Base-by-base conservation (phyloP, 176 grass and related monocot species). In the Puya raimondii region DNA sequence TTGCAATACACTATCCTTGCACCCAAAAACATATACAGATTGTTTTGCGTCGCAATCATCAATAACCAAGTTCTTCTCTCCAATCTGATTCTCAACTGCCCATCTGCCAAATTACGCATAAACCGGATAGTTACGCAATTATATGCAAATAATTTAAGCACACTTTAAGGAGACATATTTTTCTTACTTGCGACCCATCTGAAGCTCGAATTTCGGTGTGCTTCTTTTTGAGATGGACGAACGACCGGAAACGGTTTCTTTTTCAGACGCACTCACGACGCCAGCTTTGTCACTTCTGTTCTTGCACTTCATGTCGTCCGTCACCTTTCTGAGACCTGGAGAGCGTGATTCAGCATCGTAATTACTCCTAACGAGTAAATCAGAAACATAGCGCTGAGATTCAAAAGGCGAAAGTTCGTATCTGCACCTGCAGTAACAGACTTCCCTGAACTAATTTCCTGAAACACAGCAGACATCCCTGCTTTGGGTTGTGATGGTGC, bases 251-350 rank as follows among this genome's bases (percentile, higher is more conserved):
- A 26, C 72, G 26, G 76, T 14, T 67, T 51, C 48, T 70, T 89
- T 88, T 25, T 70, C 78, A 50, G 80, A 53, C 53, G 65, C 1
- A 51, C 67, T 0, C 23, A 90, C 73, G 58, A 83, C 61, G 57
- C 76, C 65, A 57, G 70, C 67, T 77, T 48, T 85, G 21, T 90
- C 76, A 48, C 68, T 64, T 83, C 76, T 82, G 49, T 90, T 80
- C 53, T 90, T 90, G 47, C 72, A 78, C 76, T 85, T 90, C 87
- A 90, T 85, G 53, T 83, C 87, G 80, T 83, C 77, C 26, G 80
- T 85, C 57, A 90, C 87, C 73, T 80, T 85, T 29, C n/a, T 77
- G 20, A 85, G 76, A 65, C 79, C 87, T 89, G 66, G 42, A 20
- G 14, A 73, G 11, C 5, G 74, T 11, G 53, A 53, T 54, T 48